Evolutionary conservation across 2,329 filamentous ascomycete species (phyloP).

Genomic region (Sporothrix schenckii): DNA sequence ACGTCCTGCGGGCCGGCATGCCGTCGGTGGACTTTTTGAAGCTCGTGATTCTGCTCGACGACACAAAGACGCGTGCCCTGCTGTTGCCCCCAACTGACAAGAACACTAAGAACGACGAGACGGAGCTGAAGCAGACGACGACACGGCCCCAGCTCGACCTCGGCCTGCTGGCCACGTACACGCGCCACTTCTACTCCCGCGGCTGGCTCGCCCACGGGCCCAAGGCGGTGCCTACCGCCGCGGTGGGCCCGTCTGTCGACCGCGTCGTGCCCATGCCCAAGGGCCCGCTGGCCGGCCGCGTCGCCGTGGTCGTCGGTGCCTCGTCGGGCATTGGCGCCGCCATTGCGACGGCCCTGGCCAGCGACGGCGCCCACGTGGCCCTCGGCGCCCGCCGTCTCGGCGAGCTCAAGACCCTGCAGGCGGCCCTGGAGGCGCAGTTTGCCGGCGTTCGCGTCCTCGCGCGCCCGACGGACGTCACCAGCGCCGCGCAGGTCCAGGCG

Average conservation of each 20-base stretch:
- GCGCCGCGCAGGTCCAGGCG: conserved; percentile 65
- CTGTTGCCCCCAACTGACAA: conserved; percentile 42
- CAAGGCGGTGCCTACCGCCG: not conserved
- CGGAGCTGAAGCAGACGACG: conserved; percentile 39
- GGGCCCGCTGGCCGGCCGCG: conserved; percentile 67
- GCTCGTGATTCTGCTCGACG: conserved; percentile 73
- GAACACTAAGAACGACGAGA: not conserved
- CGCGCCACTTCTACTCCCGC: conserved; percentile 77
- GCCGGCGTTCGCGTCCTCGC: conserved; percentile 67
- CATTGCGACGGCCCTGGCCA: conserved; percentile 68
- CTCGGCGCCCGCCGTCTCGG: conserved; percentile 72
- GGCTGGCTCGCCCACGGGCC: conserved; percentile 66
- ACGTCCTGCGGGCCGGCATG: conserved; percentile 80
- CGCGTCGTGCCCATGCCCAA: conserved; percentile 41
- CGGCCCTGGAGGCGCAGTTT: conserved; percentile 52
- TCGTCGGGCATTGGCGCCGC: conserved; percentile 80
- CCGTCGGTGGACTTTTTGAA: conserved; percentile 71
- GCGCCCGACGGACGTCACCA: conserved; percentile 73
- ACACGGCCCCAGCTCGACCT: conserved; percentile 65
- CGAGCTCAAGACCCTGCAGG: conserved; percentile 68
- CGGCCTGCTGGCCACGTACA: conserved; percentile 74
- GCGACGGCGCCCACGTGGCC: conserved; percentile 71
- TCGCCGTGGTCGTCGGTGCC: conserved; percentile 77
- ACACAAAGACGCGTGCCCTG: conserved; percentile 66
- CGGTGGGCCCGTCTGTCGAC: not conserved